Base-by-base conservation (phyloP, 2,329 filamentous ascomycete genomes). In the Parastagonospora avenae region DNA sequence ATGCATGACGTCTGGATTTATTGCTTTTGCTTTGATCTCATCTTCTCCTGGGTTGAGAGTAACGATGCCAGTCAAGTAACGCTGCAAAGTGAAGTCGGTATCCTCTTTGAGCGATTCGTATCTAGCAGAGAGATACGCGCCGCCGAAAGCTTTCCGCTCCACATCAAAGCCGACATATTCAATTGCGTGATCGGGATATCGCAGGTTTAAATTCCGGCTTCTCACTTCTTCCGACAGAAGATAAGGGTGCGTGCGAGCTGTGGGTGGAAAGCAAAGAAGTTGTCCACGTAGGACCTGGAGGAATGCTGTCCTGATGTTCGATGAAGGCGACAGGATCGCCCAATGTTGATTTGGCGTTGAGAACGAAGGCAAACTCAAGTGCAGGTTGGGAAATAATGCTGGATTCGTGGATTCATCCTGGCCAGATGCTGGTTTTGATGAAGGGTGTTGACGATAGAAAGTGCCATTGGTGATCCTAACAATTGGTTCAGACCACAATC, bases 121-220 rank as follows among this genome's bases (percentile, higher is more conserved):
- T 33, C 94, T 82, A 12, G 92, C 92, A 52, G 90, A 92, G 14
- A 97, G 77, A 70, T 97, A 97, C 4, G 91, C 87, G 2, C 82
- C 80, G 5, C 83, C 76, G 11, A 83, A 76, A 42, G 80, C 76
- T 5, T 81, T 81, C 24, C 85, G 82, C 61, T 92, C 89, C 2
- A 85, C 86, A 66, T 91, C 90, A 67, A 97, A 97, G 0, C 94
- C 93, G 8, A 97, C 92, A 78, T 96, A 93, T 62, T 88, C 87
- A 50, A 99, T 88, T 0, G 91, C 91, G 58, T 81, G 80, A 10
- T 79, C 79, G 0, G 89, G 85, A 45, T 79, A 82, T 38, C 83
- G 81, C 41, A 90, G 72, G 2, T 79, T 76, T 16, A 73, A 74
- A 55, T 79, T 79, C 62, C 76, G 80, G 5, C 66, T 53, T 2